Conservation (phyloP, 805 yeast species). For the Wickerhamiella bombiphila region DNA sequence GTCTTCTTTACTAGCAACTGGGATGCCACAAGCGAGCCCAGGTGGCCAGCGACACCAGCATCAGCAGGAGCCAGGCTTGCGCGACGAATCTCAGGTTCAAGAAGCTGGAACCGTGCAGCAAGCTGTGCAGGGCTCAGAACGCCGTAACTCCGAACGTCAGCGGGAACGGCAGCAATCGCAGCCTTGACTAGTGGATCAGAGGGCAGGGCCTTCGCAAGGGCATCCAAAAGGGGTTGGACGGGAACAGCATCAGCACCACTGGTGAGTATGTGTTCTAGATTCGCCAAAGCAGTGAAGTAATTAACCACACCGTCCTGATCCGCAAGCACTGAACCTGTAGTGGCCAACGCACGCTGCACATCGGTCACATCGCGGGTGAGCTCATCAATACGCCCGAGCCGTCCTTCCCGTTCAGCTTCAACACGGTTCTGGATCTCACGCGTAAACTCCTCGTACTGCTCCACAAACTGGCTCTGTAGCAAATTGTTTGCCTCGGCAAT, state of each 20-base stretch:
- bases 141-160: conserved; percentile 33
- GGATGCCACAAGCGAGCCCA: conserved; percentile 66
- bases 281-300: conserved; percentile 32
- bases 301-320: conserved; percentile 28
- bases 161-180: conserved; percentile 35
- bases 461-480: conserved; percentile 48
- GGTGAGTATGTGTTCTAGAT: conserved; percentile 29
- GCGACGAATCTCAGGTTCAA: conserved; percentile 75
- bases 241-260: conserved; percentile 24
- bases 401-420: conserved; percentile 63
- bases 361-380: conserved; percentile 44
- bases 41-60: conserved; percentile 88
- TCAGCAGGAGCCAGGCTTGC: conserved; percentile 86
- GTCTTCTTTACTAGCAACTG: conserved; percentile 59
- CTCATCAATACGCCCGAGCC: conserved; percentile 53
- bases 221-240: conserved; percentile 23
- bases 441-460: conserved; percentile 54
- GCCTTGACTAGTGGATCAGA: conserved; percentile 37
- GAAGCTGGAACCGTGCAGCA: conserved; percentile 60
- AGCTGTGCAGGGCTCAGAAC: conserved; percentile 67
- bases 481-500: conserved; percentile 61
- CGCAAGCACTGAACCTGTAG: conserved; percentile 27
- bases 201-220: conserved; percentile 25
- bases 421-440: conserved; percentile 42
- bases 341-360: conserved; percentile 30